phyloP scores from a whole-genome alignment of 495 filamentous ascomycete genomes.

The Lophiostoma macrostomum region DNA sequence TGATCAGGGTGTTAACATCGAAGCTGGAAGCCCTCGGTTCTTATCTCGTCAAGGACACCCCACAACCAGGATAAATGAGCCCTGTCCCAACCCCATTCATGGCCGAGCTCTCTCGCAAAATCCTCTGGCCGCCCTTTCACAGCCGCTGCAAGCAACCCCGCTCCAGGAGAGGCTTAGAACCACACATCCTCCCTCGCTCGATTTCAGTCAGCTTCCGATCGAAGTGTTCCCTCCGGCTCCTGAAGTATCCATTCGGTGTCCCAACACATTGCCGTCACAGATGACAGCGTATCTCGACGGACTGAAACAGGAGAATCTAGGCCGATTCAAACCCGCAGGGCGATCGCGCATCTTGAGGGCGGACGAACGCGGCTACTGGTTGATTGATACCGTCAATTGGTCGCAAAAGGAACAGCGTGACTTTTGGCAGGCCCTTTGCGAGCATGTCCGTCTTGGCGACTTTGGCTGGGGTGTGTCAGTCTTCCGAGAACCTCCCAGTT shows the following conservation, averaged over 20 bases:
- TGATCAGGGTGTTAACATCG: too few relatives aligned
- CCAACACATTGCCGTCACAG: conserved; percentile 21
- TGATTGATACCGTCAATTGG: conserved; percentile 19
- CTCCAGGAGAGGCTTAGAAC: not conserved
- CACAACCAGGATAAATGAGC: too few relatives aligned
- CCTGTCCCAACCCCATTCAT: too few relatives aligned
- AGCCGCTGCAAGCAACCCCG: too few relatives aligned
- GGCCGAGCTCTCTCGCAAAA: too few relatives aligned
- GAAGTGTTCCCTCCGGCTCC: conserved; percentile 20
- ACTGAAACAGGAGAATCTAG: conserved; percentile 15
- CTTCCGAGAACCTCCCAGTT: conserved; percentile 1
- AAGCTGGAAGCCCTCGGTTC: too few relatives aligned
- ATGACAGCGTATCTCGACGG: conserved; percentile 15
- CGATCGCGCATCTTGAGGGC: not conserved
- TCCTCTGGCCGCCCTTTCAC: too few relatives aligned
- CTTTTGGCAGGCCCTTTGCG: conserved; percentile 22
- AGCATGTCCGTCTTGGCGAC: conserved; percentile 9
- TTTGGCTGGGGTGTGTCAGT: conserved; percentile 29
- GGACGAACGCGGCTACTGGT: conserved; percentile 31
- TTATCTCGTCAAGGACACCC: too few relatives aligned
- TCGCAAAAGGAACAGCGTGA: conserved; percentile 9
- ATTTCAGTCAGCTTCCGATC: conserved; percentile 12
- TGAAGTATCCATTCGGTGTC: not conserved
- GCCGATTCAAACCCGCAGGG: conserved; percentile 17
- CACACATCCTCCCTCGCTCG: not conserved